phyloP scores from a whole-genome alignment of 2,329 filamentous ascomycete species.

The Ophiostoma piceae region DNA sequence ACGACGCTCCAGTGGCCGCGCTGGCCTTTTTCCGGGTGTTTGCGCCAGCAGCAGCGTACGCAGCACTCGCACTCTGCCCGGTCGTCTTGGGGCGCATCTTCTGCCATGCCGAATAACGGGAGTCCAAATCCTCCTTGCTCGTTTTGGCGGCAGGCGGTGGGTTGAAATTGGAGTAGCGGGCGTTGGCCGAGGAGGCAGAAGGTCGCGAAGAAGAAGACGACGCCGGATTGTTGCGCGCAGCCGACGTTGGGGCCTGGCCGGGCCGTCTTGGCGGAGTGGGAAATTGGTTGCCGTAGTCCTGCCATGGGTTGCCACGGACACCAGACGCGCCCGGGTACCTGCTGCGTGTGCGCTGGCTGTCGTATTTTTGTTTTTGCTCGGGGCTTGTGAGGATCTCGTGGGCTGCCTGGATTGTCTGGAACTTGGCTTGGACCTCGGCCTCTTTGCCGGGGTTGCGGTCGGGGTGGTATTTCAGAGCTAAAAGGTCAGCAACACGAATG shows the following conservation, averaged over 20 bases:
- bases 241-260: slow-evolving; percentile 27
- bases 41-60: slow-evolving; percentile 22
- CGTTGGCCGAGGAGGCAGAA: slow-evolving; percentile 25
- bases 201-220: slow-evolving; percentile 27
- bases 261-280: slow-evolving; percentile 41
- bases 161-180: slow-evolving; percentile 29
- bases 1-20: slow-evolving; percentile 29
- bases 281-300: slow-evolving; percentile 45
- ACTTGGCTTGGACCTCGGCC: slow-evolving; percentile 71
- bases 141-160: slow-evolving; percentile 25
- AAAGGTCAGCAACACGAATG: not conserved
- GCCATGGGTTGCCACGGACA: slow-evolving; percentile 54
- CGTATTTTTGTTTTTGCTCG: slow-evolving; percentile 48
- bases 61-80: slow-evolving; percentile 29
- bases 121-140: slow-evolving; percentile 26
- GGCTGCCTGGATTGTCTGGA: slow-evolving; percentile 80
- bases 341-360: slow-evolving; percentile 41
- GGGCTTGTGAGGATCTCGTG: slow-evolving; percentile 65
- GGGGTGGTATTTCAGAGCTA: slow-evolving; percentile 79
- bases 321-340: slow-evolving; percentile 49
- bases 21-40: slow-evolving; percentile 26
- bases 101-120: slow-evolving; percentile 36
- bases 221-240: slow-evolving; percentile 21
- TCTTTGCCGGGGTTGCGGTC: slow-evolving; percentile 84
- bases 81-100: slow-evolving; percentile 31